Percentiles rank a stretch among this genome's conserved stretches.
Conservation (phyloP, 83 land plant species). For the Diphasiastrum complanatum region DNA sequence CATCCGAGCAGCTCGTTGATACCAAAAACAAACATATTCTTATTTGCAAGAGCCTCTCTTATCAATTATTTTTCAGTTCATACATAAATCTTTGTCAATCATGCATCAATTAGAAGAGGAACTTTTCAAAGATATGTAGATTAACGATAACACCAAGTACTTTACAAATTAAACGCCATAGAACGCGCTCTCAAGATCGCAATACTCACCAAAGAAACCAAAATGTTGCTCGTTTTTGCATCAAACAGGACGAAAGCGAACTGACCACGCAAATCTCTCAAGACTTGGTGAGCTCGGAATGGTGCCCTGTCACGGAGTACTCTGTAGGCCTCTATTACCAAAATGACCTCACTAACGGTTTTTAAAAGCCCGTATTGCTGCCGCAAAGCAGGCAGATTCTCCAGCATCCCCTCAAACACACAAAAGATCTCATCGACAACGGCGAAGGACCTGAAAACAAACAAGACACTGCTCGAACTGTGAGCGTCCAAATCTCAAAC, state of each 20-base stretch:
- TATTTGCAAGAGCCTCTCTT: too few relatives aligned
- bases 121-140: neutral
- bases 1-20: too few relatives aligned
- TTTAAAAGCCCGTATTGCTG: constrained; percentile 85
- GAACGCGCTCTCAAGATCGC: neutral
- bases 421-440: constrained; percentile 86
- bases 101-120: neutral
- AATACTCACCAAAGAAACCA: constrained; percentile 53
- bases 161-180: neutral
- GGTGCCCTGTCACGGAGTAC: constrained; percentile 89
- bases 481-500: neutral
- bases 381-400: constrained; percentile 66
- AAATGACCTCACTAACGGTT: constrained; percentile 56
- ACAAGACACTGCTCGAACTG: neutral
- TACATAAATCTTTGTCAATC: neutral
- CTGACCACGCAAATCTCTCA: constrained; percentile 60
- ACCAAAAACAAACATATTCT: too few relatives aligned
- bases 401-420: constrained; percentile 73
- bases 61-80: too few relatives aligned
- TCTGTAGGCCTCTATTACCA: constrained; percentile 86
- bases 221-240: constrained; percentile 45
- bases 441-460: constrained; percentile 56
- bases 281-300: constrained; percentile 71
- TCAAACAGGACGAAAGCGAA: constrained; percentile 81
- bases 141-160: neutral